Base-by-base conservation (phyloP, 345 rosid species). In the Salix caprea region DNA sequence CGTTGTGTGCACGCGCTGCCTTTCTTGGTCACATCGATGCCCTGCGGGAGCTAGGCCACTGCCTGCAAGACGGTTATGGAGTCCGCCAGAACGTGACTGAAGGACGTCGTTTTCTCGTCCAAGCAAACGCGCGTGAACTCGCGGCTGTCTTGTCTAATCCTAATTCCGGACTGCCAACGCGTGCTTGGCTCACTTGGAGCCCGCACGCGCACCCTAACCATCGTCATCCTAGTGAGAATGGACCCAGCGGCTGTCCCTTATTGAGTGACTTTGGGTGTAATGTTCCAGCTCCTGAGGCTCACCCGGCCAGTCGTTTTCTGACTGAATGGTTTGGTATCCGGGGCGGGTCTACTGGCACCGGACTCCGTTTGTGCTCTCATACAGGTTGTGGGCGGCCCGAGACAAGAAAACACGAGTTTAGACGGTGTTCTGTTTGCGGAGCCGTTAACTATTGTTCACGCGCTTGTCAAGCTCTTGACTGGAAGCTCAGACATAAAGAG, bases 1-100 rank as follows among this genome's bases (percentile, higher is more conserved):
- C 98, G 64, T 67, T 96, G 7, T 93, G 99, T 50, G 97, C 98
- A 2, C 91, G 99, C 62, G 93, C 99, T 2, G 98, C 99, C 64
- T 93, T 89, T 71, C 80, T 93, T 0, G 98, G 98, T 58, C 96
- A 93, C 76, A 88, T 96, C 48, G 99, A 96, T 36, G 99, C 99
- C 13, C 82, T 91, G 0, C 97, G 99, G 3, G 98, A 96, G 89
- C 92, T 96, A 4, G 99, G 99, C 64, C 99, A 96, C 91, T 96
- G 99, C 73, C 89, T 96, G 6, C 97, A 92, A 65, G 99, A 96
- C 60, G 99, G 99, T 39, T 96, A 96, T 65, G 99, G 99, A n/a
- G 97, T 96, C 56, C 90, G 92, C 1, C 96, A 88, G 76, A 92
- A 91, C 84, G 79, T 93, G 24, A 83, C 87, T 24, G 96, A 96